These are phyloP conservation scores for Cylindrotheca fusiformis DNA, from an alignment of 108 stramenopile species.

Conservation along the genomic window DNA sequence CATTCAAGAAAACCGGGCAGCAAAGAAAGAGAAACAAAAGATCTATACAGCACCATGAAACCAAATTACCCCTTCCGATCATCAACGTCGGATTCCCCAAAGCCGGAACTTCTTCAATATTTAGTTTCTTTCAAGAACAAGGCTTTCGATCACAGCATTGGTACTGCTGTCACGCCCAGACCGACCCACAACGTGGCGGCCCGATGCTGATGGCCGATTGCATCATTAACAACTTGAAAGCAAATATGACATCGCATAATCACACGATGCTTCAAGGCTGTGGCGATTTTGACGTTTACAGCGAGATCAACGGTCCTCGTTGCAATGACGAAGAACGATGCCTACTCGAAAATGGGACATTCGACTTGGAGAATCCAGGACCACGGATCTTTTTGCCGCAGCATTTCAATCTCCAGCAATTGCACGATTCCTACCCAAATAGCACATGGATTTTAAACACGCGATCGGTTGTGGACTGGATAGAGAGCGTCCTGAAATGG, in stretches of 20 bases:
- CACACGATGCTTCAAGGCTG: slow-evolving; percentile 9
- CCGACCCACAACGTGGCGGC: background rate
- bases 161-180: background rate
- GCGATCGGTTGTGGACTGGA: slow-evolving; percentile 17
- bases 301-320: slow-evolving; percentile 25
- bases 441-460: slow-evolving; percentile 29
- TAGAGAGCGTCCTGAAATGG: slow-evolving; percentile 11
- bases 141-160: background rate
- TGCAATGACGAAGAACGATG: background rate
- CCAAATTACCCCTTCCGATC: background rate
- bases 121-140: background rate
- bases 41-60: background rate
- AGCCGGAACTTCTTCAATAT: background rate
- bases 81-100: background rate
- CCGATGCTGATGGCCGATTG: background rate
- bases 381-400: slow-evolving; percentile 24
- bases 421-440: slow-evolving; percentile 24
- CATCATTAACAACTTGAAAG: background rate
- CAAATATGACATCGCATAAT: background rate
- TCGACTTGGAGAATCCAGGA: background rate
- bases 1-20: background rate
- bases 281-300: slow-evolving; percentile 19
- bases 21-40: background rate
- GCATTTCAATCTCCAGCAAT: slow-evolving; percentile 9
- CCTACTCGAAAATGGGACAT: slow-evolving; percentile 1